Evolutionary conservation across 805 yeast species (phyloP), one percentile per base, ranked within the genome.

Genomic region (Candida hungchunana): DNA sequence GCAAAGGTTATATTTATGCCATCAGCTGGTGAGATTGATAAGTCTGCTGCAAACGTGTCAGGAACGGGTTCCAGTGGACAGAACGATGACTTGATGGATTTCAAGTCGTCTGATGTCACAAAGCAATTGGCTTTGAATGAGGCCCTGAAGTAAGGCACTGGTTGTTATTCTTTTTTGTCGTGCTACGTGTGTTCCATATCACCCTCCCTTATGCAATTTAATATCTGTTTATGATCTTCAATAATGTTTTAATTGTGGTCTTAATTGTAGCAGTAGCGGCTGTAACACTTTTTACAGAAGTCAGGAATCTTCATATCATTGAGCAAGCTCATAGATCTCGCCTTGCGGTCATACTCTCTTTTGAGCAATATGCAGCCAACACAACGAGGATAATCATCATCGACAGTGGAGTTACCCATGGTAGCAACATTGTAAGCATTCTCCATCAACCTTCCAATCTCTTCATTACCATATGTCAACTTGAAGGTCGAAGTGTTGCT

Each of bases 1-100:
- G 62, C 83, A n/a, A 76, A 79, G 59, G 87, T 80, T 35, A 79
- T 80, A 20, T 80, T 80, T 58, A 80, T 80, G 86, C 87, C 88
- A 6, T 56, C 67, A 26, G 64, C 69, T 30, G 56, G 54, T 31
- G 66, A 65, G 12, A 56, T 65, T 40, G 73, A 67, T 36, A 37
- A 28, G 21, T 25, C 48, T 19, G 48, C 40, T 5, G 24, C 28
- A 4, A 17, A 29, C n/a, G 31, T 33, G 12, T 31, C 41, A 11
- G 37, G 30, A 7, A 14, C 17, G 6, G 6, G 12, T 22, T 13
- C 25, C 15, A 10, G 6, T 18, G 30, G 16, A 15, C 11, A 21
- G 18, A 26, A 20, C 5, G 32, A 24, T 17, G n/a, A 13, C 4
- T 22, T 1, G 11, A 16, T n/a, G 12, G 23, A 24, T 6, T 18